Conservation (phyloP, 306 rosid genomes). For the Glycyrrhiza uralensis region DNA sequence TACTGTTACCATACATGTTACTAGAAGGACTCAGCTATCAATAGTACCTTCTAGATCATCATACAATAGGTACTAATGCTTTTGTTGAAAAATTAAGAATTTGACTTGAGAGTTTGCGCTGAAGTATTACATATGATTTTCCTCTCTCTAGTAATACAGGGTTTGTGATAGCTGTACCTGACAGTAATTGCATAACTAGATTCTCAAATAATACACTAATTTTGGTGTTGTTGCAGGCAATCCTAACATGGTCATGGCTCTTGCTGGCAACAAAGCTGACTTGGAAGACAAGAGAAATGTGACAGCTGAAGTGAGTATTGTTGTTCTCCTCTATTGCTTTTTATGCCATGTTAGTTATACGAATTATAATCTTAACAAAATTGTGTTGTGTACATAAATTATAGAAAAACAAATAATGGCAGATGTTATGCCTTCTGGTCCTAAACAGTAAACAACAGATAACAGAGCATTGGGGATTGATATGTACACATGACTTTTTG, state of each 20-base stretch:
- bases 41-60: background rate
- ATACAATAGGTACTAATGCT: background rate
- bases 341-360: background rate
- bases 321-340: background rate
- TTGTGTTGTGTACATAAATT: background rate
- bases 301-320: conserved; percentile 48
- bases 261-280: conserved; percentile 64
- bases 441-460: background rate
- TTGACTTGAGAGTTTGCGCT: background rate
- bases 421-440: background rate
- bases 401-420: background rate
- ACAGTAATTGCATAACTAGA: conserved; percentile 7
- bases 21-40: background rate
- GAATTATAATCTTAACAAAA: background rate
- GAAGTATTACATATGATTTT: conserved; percentile 5
- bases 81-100: background rate
- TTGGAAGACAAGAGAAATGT: conserved; percentile 61
- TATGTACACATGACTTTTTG: background rate
- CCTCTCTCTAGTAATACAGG: background rate
- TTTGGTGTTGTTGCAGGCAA: conserved; percentile 45
- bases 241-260: conserved; percentile 59
- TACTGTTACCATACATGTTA: background rate
- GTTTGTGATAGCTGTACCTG: background rate
- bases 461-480: background rate
- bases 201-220: conserved; percentile 7